phyloP scores from a whole-genome alignment of 2,329 filamentous ascomycete species.

The Calonectria hawksworthii region DNA sequence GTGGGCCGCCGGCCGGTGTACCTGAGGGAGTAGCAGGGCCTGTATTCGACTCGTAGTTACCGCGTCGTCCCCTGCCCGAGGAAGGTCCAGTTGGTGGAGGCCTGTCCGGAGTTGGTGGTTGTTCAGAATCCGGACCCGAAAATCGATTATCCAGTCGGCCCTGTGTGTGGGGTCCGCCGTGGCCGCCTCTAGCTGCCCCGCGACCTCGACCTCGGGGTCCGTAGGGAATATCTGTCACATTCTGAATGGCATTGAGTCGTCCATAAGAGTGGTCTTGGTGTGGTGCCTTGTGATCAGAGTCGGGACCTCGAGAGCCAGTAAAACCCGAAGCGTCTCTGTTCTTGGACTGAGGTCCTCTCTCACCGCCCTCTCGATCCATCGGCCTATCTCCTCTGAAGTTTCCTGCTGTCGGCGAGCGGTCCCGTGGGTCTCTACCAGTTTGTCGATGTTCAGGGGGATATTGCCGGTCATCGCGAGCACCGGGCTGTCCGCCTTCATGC shows the following conservation, averaged over 20 bases:
- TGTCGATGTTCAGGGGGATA: conserved; percentile 53
- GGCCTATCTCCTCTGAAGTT: conserved; percentile 52
- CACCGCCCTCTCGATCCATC: conserved; percentile 55
- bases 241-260: conserved; percentile 68
- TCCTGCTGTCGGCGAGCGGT: conserved; percentile 48
- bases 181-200: conserved; percentile 55
- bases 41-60: conserved; percentile 56
- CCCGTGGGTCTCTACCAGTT: conserved; percentile 49
- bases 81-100: conserved; percentile 68
- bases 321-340: conserved; percentile 56
- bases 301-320: conserved; percentile 56
- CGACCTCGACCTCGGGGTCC: conserved; percentile 68
- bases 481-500: conserved; percentile 50
- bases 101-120: conserved; percentile 63
- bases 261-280: conserved; percentile 75
- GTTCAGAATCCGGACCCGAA: conserved; percentile 55
- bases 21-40: conserved; percentile 49
- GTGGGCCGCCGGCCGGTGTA: conserved; percentile 41
- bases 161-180: conserved; percentile 53
- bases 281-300: conserved; percentile 64
- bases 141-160: conserved; percentile 60
- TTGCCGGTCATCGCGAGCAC: conserved; percentile 59
- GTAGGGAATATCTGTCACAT: conserved; percentile 64
- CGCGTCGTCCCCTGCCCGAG: conserved; percentile 62
- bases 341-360: conserved; percentile 52